Evolutionary conservation across 1,284 basidiomycete genomes (phyloP).

Genomic region (Kalmanozyma brasiliensis): DNA sequence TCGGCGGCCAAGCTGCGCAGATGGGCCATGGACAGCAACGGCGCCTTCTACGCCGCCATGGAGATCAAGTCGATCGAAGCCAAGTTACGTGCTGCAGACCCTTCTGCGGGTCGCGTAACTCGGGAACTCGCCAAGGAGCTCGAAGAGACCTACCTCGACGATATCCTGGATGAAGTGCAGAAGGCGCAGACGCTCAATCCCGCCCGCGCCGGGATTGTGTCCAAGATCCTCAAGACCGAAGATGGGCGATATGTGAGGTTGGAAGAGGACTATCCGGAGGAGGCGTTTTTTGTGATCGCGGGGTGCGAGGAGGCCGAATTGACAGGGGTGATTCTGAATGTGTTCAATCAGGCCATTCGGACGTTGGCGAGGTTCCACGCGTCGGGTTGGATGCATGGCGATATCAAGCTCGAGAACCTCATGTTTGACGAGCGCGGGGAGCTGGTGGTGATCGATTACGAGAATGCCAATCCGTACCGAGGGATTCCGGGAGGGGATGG

Average conservation of each 20-base stretch:
- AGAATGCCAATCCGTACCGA: constrained; percentile 65
- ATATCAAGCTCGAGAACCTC: constrained; percentile 66
- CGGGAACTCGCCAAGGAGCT: constrained; percentile 42
- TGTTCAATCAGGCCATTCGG: constrained; percentile 59
- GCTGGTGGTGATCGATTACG: constrained; percentile 65
- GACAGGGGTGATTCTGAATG: constrained; percentile 54
- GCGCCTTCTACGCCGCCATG: constrained; percentile 66
- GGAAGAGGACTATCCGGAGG: constrained; percentile 66
- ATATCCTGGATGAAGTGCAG: constrained; percentile 64
- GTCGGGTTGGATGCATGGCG: constrained; percentile 65
- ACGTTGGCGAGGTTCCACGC: constrained; percentile 58
- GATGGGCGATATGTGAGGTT: constrained; percentile 62
- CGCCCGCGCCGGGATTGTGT: constrained; percentile 31
- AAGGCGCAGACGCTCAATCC: constrained; percentile 64
- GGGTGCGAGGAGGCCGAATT: constrained; percentile 64
- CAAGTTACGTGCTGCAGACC: constrained; percentile 59
- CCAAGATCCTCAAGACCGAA: constrained; percentile 57
- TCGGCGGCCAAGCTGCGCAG: constrained; percentile 63
- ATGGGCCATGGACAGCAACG: constrained; percentile 65
- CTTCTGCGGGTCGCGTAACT: constrained; percentile 25
- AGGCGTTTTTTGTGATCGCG: constrained; percentile 66
- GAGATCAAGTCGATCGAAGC: constrained; percentile 66
- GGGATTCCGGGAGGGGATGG: constrained; percentile 61
- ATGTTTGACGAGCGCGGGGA: constrained; percentile 61
- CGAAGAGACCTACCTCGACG: constrained; percentile 60